Evolutionary conservation across 257 asterid genomes (phyloP).

Genomic region (Cruciata laevipes): DNA sequence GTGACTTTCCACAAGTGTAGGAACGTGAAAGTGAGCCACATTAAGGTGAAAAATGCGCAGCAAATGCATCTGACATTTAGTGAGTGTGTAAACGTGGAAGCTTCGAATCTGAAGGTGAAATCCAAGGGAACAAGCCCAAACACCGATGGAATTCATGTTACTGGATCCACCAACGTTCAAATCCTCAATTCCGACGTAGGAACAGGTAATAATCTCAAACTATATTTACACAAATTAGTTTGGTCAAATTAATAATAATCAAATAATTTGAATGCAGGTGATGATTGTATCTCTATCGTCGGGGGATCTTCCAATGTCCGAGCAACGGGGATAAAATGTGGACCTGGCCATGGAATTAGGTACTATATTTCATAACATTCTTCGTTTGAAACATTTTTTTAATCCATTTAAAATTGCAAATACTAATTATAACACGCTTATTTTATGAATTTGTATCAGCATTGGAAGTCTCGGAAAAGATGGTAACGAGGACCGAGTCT

Average conservation of each 20-base stretch:
- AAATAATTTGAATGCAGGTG: conserved; percentile 41
- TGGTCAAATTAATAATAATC: too few species aligned
- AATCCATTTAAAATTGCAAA: background rate
- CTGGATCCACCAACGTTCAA: conserved; percentile 22
- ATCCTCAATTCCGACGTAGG: conserved; percentile 20
- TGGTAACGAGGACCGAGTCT: conserved; percentile 47
- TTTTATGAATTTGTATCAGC: conserved; percentile 28
- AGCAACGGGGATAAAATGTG: conserved; percentile 55
- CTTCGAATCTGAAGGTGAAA: conserved; percentile 21
- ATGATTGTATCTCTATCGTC: conserved; percentile 85
- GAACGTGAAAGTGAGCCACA: conserved; percentile 40
- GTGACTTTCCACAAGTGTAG: conserved; percentile 54
- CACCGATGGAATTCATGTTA: conserved; percentile 40
- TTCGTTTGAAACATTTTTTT: background rate
- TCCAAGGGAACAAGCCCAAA: conserved; percentile 33
- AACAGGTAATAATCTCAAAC: conserved; percentile 20
- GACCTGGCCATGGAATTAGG: conserved; percentile 99
- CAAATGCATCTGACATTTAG: conserved; percentile 42
- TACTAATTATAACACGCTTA: too few species aligned
- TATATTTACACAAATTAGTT: too few species aligned
- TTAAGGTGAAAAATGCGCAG: conserved; percentile 59
- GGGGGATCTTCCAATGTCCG: conserved; percentile 55
- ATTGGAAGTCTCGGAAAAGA: conserved; percentile 92
- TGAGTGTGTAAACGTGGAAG: conserved; percentile 17
- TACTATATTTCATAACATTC: conserved; percentile 7